These are phyloP conservation scores for Lyophyllum atratum DNA, from an alignment of 768 basidiomycete species.

Conservation along the genomic window DNA sequence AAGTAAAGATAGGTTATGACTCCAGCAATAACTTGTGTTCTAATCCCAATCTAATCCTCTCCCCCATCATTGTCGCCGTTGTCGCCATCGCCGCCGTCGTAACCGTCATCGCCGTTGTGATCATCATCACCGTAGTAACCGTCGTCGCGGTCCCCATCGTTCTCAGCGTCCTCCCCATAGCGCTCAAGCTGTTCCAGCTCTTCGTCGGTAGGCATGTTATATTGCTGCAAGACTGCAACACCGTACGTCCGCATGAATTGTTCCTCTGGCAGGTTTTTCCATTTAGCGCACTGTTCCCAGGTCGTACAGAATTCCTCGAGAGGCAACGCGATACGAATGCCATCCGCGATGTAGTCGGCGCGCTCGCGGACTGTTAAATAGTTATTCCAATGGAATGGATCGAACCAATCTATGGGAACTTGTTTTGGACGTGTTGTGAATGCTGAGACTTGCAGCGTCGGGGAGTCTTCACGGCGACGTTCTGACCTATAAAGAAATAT, in stretches of 20 bases:
- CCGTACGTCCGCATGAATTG: slow-evolving; percentile 19
- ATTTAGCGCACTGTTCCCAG: no score
- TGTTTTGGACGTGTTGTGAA: slow-evolving; percentile 8
- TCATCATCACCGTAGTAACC: no score
- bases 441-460: slow-evolving; percentile 1
- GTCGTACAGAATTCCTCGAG: slow-evolving; percentile 4
- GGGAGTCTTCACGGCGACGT: slow-evolving; percentile 2
- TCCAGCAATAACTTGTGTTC: no score
- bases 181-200: slow-evolving; percentile 15
- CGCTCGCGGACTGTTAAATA: slow-evolving; percentile 12
- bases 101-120: no score
- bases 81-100: no score
- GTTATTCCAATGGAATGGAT: slow-evolving; percentile 22
- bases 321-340: slow-evolving; percentile 16
- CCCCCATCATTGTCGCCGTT: no score
- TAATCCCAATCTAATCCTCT: neutral
- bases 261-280: no score
- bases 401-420: slow-evolving; percentile 25
- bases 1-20: neutral
- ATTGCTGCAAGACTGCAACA: slow-evolving; percentile 18
- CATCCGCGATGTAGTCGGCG: slow-evolving; percentile 10
- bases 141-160: neutral
- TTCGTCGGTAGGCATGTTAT: slow-evolving; percentile 21
- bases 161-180: slow-evolving; percentile 4
- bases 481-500: slow-evolving; percentile 1